Evolutionary conservation across 2,329 filamentous ascomycete species (phyloP).

Genomic region (Aspergillaceae sp.): DNA sequence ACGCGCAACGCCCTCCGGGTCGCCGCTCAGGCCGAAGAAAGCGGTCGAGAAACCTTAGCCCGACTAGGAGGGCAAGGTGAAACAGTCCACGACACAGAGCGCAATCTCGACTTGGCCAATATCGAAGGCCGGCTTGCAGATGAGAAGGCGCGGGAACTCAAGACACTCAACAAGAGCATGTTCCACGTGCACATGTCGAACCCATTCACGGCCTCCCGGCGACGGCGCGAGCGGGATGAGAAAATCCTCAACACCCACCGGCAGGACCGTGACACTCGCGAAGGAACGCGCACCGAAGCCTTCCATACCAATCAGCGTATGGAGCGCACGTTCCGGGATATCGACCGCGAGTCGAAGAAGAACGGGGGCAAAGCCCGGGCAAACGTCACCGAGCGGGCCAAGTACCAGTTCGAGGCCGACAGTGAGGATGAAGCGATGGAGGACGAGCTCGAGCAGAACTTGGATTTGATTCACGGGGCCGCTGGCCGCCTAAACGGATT

Average conservation of each 20-base stretch:
- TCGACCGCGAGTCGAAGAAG: conserved; percentile 46
- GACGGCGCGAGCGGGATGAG: conserved; percentile 57
- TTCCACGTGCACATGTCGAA: conserved; percentile 74
- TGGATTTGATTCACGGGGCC: conserved; percentile 52
- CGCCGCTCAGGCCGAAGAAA: conserved; percentile 61
- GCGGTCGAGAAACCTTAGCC: conserved; percentile 61
- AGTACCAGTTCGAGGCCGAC: conserved; percentile 73
- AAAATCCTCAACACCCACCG: conserved; percentile 59
- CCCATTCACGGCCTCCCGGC: conserved; percentile 63
- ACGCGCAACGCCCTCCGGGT: conserved; percentile 61
- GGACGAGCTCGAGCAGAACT: conserved; percentile 60
- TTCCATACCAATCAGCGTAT: conserved; percentile 47
- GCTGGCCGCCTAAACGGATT: conserved; percentile 64
- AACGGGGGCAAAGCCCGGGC: conserved; percentile 43
- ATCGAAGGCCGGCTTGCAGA: conserved; percentile 68
- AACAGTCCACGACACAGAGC: conserved; percentile 70
- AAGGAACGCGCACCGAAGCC: conserved; percentile 48
- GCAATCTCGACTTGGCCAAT: conserved; percentile 70
- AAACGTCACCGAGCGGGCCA: conserved; percentile 54
- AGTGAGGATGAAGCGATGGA: conserved; percentile 62
- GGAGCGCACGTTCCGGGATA: conserved; percentile 58
- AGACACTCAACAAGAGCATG: conserved; percentile 82
- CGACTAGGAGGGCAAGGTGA: conserved; percentile 72
- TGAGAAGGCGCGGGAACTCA: conserved; percentile 73
- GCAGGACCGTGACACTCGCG: conserved; percentile 47